phyloP scores from a whole-genome alignment of 2,329 filamentous ascomycete species.

The Aspergillus sp. region DNA sequence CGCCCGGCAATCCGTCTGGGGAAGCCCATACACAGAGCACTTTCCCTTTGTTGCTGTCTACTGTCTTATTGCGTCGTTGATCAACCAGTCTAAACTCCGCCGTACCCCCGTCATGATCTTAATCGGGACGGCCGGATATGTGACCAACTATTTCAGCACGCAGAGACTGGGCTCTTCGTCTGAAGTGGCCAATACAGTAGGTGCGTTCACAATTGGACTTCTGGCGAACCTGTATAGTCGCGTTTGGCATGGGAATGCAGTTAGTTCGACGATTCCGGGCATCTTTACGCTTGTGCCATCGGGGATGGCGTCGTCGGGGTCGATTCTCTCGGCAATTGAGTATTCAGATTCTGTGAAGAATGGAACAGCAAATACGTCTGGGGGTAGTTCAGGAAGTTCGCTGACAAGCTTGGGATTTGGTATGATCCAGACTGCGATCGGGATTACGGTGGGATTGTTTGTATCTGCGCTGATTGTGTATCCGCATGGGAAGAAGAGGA shows the following conservation, averaged over 20 bases:
- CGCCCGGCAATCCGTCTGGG: constrained; percentile 47
- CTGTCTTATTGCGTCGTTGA: constrained; percentile 71
- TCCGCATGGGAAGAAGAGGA: constrained; percentile 50
- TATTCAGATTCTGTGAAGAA: constrained; percentile 51
- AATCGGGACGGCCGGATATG: constrained; percentile 73
- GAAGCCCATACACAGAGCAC: constrained; percentile 48
- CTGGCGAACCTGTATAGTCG: constrained; percentile 79
- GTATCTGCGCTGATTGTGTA: constrained; percentile 50
- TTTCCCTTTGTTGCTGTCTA: constrained; percentile 77
- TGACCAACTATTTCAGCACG: constrained; percentile 73
- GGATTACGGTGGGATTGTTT: constrained; percentile 51
- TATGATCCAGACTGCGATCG: constrained; percentile 52
- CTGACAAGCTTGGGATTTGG: constrained; percentile 45
- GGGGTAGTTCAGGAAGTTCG: constrained; percentile 14
- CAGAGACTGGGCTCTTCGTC: constrained; percentile 68
- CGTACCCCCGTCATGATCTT: constrained; percentile 76
- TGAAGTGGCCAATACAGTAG: constrained; percentile 76
- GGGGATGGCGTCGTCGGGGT: constrained; percentile 60
- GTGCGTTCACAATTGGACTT: constrained; percentile 76
- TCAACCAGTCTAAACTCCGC: constrained; percentile 80
- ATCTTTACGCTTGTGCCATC: constrained; percentile 74
- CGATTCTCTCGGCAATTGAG: constrained; percentile 57
- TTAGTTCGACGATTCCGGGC: constrained; percentile 83
- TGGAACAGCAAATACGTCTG: constrained; percentile 8
- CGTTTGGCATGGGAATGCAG: constrained; percentile 72